Evolutionary conservation across 768 basidiomycete species (phyloP).

Genomic region (Trametes cubensis): DNA sequence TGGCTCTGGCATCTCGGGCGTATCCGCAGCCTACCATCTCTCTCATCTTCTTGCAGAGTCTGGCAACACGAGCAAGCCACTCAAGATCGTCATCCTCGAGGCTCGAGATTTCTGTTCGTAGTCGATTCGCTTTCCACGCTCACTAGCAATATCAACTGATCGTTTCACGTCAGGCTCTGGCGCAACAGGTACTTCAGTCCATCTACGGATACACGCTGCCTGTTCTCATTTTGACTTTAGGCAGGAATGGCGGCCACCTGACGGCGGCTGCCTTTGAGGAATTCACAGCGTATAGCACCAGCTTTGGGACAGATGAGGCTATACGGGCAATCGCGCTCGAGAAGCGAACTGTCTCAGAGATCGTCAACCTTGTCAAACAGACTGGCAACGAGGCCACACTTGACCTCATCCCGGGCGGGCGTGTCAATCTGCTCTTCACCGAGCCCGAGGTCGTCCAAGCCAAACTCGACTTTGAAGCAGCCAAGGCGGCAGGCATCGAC

Average conservation of each 20-base stretch:
- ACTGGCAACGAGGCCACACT: conserved; percentile 50
- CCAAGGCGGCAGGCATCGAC: conserved; percentile 53
- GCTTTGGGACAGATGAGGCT: conserved; percentile 59
- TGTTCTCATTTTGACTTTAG: conserved; percentile 36
- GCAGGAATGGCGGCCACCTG: conserved; percentile 80
- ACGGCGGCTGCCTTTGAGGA: conserved; percentile 50
- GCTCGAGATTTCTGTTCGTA: conserved; percentile 83
- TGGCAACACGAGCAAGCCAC: conserved; percentile 25
- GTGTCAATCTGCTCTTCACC: conserved; percentile 51
- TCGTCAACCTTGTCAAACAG: conserved; percentile 52
- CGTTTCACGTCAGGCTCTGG: conserved; percentile 55
- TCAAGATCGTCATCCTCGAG: conserved; percentile 71
- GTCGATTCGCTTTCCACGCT: conserved; percentile 12
- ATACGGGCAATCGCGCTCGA: conserved; percentile 58
- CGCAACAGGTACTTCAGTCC: conserved; percentile 59
- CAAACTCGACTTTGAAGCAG: conserved; percentile 53
- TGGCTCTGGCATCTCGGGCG: conserved; percentile 79
- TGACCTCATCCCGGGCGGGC: conserved; percentile 64
- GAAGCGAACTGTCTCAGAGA: conserved; percentile 49
- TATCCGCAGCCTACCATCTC: conserved; percentile 75
- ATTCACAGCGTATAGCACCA: conserved; percentile 43
- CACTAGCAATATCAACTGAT: neutral
- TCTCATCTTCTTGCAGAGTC: conserved; percentile 35
- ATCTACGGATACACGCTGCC: neutral
- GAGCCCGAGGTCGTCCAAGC: conserved; percentile 44